Evolutionary conservation across 2,329 filamentous ascomycete genomes (phyloP), one percentile per base, ranked within the genome.

Genomic region (Alternaria dauci): DNA sequence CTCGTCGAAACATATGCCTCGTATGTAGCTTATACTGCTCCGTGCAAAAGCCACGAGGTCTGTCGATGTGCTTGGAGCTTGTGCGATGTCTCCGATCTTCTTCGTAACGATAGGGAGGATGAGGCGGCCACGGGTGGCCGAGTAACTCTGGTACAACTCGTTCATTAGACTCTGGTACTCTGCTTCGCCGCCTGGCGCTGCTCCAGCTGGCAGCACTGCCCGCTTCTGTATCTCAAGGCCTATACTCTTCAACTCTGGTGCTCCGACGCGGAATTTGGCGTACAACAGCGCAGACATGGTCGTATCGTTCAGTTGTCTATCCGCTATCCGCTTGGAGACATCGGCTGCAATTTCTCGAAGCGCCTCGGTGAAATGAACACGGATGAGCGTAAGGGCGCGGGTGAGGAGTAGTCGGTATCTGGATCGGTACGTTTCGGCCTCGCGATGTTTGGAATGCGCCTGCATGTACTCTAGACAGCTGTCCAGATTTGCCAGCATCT

Each of bases 381-480:
- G 86, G 48, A 90, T 89, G 26, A 91, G 81, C 0, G 88, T 90
- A 46, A 91, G 80, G 18, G 86, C 88, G 62, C 89, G 82, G 2
- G 89, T 91, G 42, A 98, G 85, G 12, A 97, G 85, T 0, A 95
- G 85, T 61, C 92, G 88, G 77, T 98, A 98, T 61, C 93, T 88
- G 7, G 94, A 93, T 43, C 94, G 87, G 76, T 97, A 98, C 2
- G 91, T 88, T 63, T 93, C 90, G 3, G 94, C 90, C 77, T 98
- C 94, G 64, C 92, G 91, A 76, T 97, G 96, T 8, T 88, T 88
- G 8, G 91, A 87, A 81, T 97, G 92, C 53, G 87, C 85, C 62
- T 91, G 87, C 93, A 98, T 97, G 75, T 98, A 98, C 30, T 89
- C 90, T 68, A 99, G 88, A 76, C 94, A 99, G 54, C 92, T 88